Percentiles rank a stretch among this genome's conserved stretches.
Evolutionary conservation across 2,329 filamentous ascomycete species (phyloP).

Genomic region (Exophiala oligosperma): DNA sequence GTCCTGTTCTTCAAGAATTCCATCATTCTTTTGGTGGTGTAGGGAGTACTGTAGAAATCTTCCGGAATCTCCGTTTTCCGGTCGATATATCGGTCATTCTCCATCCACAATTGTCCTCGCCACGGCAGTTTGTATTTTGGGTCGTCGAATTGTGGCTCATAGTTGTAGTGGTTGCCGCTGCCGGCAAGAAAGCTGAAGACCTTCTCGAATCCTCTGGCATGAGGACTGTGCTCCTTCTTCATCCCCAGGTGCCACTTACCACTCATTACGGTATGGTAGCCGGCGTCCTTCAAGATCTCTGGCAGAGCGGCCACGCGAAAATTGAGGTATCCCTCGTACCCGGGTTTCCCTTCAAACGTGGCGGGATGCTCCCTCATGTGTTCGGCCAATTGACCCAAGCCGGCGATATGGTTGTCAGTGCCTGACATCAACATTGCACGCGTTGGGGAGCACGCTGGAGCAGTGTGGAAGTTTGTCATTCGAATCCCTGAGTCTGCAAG

Average conservation of each 20-base stretch:
- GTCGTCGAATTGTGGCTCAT: background rate
- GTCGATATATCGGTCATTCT: too few species aligned
- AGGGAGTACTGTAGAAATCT: background rate
- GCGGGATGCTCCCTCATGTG: too few species aligned
- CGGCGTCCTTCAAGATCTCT: background rate
- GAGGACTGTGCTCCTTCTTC: background rate
- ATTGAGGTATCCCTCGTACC: too few species aligned
- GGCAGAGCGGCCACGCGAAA: background rate
- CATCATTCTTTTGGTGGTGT: background rate
- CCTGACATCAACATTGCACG: too few species aligned
- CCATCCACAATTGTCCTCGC: too few species aligned
- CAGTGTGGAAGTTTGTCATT: too few species aligned
- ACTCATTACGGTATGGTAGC: background rate
- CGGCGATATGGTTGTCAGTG: too few species aligned
- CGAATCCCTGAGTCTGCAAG: too few species aligned
- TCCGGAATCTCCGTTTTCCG: background rate
- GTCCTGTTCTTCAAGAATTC: background rate
- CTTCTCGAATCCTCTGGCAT: background rate
- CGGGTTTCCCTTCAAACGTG: too few species aligned
- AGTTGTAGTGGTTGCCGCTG: constrained; percentile 40
- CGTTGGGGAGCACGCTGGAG: too few species aligned
- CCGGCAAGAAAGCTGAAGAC: constrained; percentile 15
- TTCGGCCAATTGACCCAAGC: too few species aligned
- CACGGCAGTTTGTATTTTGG: background rate
- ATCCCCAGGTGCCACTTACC: background rate